Conservation (phyloP, 257 asterid genomes). For the Penstemon barbatus region DNA sequence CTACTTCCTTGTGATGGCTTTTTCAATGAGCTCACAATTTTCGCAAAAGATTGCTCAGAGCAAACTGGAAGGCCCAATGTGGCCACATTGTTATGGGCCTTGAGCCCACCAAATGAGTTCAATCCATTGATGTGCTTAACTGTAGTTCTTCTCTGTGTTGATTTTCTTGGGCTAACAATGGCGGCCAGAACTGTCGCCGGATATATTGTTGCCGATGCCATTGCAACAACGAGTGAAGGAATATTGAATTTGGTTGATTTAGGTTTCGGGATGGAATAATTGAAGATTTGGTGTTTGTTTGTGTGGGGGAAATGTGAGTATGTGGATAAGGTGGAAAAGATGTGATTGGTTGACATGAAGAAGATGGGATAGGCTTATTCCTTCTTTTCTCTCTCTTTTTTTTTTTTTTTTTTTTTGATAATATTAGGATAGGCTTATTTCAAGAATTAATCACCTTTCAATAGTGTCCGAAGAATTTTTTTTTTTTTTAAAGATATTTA, state of each 20-base stretch:
- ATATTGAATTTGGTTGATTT: conserved; percentile 23
- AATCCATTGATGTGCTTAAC: conserved; percentile 63
- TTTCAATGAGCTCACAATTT: conserved; percentile 56
- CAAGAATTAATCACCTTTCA: background rate
- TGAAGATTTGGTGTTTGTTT: conserved; percentile 30
- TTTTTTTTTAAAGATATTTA: background rate
- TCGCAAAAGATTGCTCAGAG: conserved; percentile 69
- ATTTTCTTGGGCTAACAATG: conserved; percentile 38
- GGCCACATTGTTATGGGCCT: conserved; percentile 64
- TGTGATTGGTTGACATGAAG: conserved; percentile 58
- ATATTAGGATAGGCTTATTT: background rate
- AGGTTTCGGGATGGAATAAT: conserved; percentile 32
- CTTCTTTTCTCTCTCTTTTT: no score
- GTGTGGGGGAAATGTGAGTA: conserved; percentile 40
- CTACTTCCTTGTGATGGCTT: conserved; percentile 31
- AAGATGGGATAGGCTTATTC: conserved; percentile 36
- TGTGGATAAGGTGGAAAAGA: conserved; percentile 61
- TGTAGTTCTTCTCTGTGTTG: conserved; percentile 41
- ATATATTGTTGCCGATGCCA: conserved; percentile 52
- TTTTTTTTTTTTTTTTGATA: no score
- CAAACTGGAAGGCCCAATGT: conserved; percentile 61
- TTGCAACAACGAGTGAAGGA: conserved; percentile 25
- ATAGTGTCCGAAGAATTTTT: background rate
- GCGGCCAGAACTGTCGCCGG: conserved; percentile 49
- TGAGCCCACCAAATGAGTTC: conserved; percentile 81